Base-by-base conservation (phyloP, 768 basidiomycete genomes). In the Candolleomyces aberdarensis region DNA sequence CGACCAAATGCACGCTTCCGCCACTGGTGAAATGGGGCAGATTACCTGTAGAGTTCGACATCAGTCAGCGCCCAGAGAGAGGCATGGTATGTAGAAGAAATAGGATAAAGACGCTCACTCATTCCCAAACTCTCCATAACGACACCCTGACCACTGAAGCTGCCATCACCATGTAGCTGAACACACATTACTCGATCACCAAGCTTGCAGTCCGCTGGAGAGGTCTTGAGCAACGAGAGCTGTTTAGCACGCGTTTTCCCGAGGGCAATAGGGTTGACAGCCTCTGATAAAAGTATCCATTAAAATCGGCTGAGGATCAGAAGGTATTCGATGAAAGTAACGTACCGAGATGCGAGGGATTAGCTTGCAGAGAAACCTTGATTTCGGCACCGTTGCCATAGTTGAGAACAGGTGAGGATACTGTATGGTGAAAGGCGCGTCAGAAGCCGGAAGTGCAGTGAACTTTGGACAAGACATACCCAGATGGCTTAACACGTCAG, bases 221-320 rank as follows among this genome's bases (percentile, higher is more conserved):
- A 88, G 7, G 77, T 83, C 72, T 85, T 90, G 48, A 96, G 78
- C 1, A 96, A 79, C 0, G 90, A 81, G 65, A 88, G 93, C 69
- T 97, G 94, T 69, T 96, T 94, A 1, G 92, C 93, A 15, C 95
- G 88, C 4, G 92, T 91, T 70, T 95, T 93, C 4, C 95, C 95
- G 0, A 95, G 74, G 0, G 91, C 94, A 26, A 96, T 86, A 0
- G 94, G 90, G 67, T 91, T 92, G 59, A 92, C 85, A 0, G 95
- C 94, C 82, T 96, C 92, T 88, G 65, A 13, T 48, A 55, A 36
- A 15, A 40, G 10, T 26, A 59, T 7, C 26, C n/a, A n/a, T 56
- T 1, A 61, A 40, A 19, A n/a, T 36, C 26, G 3, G 29, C 11
- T 22, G 44, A 22, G 19, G 19, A 46, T 52, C 26, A 66, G 58